phyloP scores from a whole-genome alignment of 2,329 filamentous ascomycete species.

The Colletotrichum plurivorum region DNA sequence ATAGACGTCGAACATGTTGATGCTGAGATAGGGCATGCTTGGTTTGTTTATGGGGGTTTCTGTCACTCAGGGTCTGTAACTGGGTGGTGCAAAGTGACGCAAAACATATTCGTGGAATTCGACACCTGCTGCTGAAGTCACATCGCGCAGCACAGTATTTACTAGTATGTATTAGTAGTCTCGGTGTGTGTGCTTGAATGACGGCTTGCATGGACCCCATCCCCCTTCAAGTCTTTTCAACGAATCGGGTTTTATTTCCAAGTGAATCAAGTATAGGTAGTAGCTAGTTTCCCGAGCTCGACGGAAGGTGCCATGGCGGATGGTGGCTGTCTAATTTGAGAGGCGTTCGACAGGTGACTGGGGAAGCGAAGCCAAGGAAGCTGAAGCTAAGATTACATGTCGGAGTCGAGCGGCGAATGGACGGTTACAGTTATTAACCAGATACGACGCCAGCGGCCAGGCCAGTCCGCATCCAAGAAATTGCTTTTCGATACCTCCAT shows the following conservation, averaged over 20 bases:
- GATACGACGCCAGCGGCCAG: constrained; percentile 10
- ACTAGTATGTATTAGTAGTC: too few relatives aligned
- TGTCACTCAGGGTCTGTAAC: background rate
- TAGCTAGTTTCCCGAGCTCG: background rate
- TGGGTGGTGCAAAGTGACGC: background rate
- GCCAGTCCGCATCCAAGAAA: background rate
- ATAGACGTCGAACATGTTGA: background rate
- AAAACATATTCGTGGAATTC: constrained; percentile 5
- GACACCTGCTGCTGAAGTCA: constrained; percentile 4
- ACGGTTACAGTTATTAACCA: constrained; percentile 11
- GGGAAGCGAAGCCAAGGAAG: constrained; percentile 14
- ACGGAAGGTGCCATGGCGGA: background rate
- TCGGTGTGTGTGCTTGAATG: background rate
- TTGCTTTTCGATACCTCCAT: background rate
- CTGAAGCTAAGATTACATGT: constrained; percentile 26
- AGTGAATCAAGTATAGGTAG: too few relatives aligned
- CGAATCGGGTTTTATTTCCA: too few relatives aligned
- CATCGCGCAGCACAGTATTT: too few relatives aligned
- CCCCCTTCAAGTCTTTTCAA: too few relatives aligned
- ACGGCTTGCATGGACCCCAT: constrained; percentile 19
- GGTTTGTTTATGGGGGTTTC: constrained; percentile 1
- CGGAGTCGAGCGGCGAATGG: constrained; percentile 30
- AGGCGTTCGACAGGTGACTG: constrained; percentile 27
- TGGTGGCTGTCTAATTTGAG: constrained; percentile 25
- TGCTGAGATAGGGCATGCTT: background rate